Evolutionary conservation across 2,329 filamentous ascomycete genomes (phyloP), one percentile per base, ranked within the genome.

Genomic region (Talaromyces sp.): DNA sequence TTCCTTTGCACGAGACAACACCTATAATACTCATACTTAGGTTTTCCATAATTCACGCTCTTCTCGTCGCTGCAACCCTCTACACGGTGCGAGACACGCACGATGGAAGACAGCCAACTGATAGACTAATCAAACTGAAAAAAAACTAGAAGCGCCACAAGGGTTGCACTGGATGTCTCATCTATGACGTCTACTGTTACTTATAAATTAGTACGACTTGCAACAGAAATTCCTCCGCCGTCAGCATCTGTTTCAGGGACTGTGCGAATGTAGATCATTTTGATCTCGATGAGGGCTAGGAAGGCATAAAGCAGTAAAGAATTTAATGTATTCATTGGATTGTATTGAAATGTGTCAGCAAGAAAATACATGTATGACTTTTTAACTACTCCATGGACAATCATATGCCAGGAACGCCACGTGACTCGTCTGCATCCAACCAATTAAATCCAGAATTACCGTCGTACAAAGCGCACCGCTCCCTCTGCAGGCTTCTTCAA

Each of bases 401-500:
- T n/a, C 24, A 31, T 43, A 43, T 43, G 56, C 16, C 56, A 59
- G 37, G 37, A 7, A 31, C 56, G 56, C 39, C 56, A 59, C 39
- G 56, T 43, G 56, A 45, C 39, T 19, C 2, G 10, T 9, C 52
- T 24, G 9, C 33, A 56, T 9, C 10, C 11, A 9, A 16, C 52
- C 52, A 56, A 56, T 56, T n/a, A 56, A 11, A 19, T 11, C 31
- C 14, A 3, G 4, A 14, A 11, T 2, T 56, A 56, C 31, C 50
- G 50, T 35, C 31, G 50, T 56, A 56, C 31, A 37, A 56, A 56
- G n/a, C 50, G 50, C n/a, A 56, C 31, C n/a, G 31, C 50, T 35
- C 50, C 50, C 31, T 56, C 50, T 13, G 5, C 31, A 35, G 50
- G 56, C 13, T 58, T 58, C 56, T 58, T 58, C 50, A 56, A 37